A percentile compares a stretch with the other conserved stretches of the same genome.
Conservation (phyloP, 768 basidiomycete genomes). For the Mycena galopus region DNA sequence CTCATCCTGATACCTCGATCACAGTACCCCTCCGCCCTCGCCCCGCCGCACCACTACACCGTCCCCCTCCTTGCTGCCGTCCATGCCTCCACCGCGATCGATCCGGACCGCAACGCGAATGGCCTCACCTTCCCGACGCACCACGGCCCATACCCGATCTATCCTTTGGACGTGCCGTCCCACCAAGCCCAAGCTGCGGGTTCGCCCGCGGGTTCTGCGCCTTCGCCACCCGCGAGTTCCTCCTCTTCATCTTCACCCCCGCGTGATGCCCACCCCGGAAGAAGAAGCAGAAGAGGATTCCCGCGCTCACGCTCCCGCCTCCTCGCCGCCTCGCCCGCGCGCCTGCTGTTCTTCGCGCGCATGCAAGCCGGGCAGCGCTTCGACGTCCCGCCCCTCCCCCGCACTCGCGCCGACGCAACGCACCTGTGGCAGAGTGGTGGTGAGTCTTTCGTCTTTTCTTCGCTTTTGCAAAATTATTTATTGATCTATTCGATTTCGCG, state of each 20-base stretch:
- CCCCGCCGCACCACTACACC: conserved; percentile 35
- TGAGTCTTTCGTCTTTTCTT: not conserved
- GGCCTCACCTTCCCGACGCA: conserved; percentile 26
- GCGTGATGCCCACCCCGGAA: too few relatives aligned
- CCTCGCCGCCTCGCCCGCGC: conserved; percentile 57
- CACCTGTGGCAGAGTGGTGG: not conserved
- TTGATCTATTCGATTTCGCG: not conserved
- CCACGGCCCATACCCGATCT: conserved; percentile 29
- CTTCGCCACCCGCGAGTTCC: too few relatives aligned
- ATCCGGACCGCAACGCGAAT: not conserved
- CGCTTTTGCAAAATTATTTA: not conserved
- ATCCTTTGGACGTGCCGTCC: conserved; percentile 3
- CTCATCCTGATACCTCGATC: not conserved
- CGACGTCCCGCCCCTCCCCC: conserved; percentile 41
- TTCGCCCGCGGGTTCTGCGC: too few relatives aligned
- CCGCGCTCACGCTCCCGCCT: conserved; percentile 36
- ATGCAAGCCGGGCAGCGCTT: conserved; percentile 51
- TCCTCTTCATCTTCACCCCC: too few relatives aligned
- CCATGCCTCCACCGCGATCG: not conserved
- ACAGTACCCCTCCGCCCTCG: conserved; percentile 31
- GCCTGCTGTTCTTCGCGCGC: conserved; percentile 59
- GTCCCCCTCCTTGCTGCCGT: conserved; percentile 26
- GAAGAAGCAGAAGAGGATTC: not conserved
- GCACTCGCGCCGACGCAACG: conserved; percentile 38
- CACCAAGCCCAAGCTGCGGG: not conserved